Evolutionary conservation across 1,284 basidiomycete genomes (phyloP).

Genomic region (Malassezia brasiliensis): DNA sequence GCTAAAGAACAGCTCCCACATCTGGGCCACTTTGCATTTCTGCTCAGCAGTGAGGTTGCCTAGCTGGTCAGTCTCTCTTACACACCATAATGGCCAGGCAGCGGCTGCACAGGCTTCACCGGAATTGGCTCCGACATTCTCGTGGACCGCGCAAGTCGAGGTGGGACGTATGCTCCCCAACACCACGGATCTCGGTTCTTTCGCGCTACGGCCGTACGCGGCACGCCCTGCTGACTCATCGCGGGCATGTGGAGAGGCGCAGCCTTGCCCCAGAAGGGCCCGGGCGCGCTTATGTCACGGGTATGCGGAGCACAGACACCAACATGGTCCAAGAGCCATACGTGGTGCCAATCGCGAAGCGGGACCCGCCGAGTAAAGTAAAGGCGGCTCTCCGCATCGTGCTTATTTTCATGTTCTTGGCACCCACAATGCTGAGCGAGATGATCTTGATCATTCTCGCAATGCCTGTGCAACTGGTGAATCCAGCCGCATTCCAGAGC

Average conservation of each 20-base stretch:
- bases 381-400: background rate
- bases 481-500: background rate
- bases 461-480: background rate
- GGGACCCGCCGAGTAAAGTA: too few species aligned
- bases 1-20: slow-evolving; percentile 42
- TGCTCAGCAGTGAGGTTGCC: slow-evolving; percentile 47
- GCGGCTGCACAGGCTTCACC: background rate
- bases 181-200: too few species aligned
- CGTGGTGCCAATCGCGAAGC: background rate
- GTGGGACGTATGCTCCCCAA: too few species aligned
- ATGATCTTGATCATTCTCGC: background rate
- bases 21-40: slow-evolving; percentile 37
- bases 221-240: background rate
- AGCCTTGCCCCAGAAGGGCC: too few species aligned
- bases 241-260: background rate
- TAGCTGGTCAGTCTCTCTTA: slow-evolving; percentile 1
- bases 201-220: too few species aligned
- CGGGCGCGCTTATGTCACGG: too few species aligned
- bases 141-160: too few species aligned
- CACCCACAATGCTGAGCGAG: background rate
- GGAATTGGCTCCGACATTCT: slow-evolving; percentile 10
- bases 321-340: background rate
- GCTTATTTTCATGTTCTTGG: background rate
- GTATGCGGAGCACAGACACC: too few species aligned
- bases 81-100: slow-evolving; percentile 13